These are phyloP conservation scores for Carex arenaria DNA, from an alignment of 202 grass and related monocot genomes.

Conservation along the genomic window DNA sequence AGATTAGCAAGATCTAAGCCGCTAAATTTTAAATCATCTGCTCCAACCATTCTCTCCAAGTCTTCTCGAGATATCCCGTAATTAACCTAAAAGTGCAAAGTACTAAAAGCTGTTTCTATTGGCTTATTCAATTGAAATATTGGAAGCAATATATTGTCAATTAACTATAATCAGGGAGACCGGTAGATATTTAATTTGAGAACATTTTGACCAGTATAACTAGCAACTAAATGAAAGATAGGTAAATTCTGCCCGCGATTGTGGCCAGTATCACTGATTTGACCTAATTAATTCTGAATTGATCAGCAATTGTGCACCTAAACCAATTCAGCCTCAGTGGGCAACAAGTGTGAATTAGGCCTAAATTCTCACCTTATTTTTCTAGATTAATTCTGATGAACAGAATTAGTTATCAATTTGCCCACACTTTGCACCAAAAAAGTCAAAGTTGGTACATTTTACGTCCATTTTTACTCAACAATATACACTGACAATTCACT, in stretches of 20 bases:
- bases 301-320: background rate
- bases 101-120: background rate
- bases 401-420: background rate
- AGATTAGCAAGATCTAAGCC: constrained; percentile 79
- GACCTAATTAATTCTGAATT: background rate
- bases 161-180: background rate
- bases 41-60: constrained; percentile 61
- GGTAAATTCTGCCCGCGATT: background rate
- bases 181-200: background rate
- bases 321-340: background rate
- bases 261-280: background rate
- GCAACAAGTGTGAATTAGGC: background rate
- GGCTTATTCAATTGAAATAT: background rate
- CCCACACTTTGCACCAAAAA: too few species aligned
- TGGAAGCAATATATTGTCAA: background rate
- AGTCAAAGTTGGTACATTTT: background rate
- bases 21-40: constrained; percentile 50
- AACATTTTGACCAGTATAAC: background rate
- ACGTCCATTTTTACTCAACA: background rate
- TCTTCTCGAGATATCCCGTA: constrained; percentile 48
- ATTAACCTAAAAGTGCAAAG: constrained; percentile 21
- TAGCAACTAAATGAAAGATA: background rate
- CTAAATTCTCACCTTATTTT: background rate
- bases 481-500: background rate
- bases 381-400: background rate